A percentile compares a stretch with the other conserved stretches of the same genome.
Evolutionary conservation across 495 filamentous ascomycete species (phyloP).

Genomic region (Tirmania nivea): DNA sequence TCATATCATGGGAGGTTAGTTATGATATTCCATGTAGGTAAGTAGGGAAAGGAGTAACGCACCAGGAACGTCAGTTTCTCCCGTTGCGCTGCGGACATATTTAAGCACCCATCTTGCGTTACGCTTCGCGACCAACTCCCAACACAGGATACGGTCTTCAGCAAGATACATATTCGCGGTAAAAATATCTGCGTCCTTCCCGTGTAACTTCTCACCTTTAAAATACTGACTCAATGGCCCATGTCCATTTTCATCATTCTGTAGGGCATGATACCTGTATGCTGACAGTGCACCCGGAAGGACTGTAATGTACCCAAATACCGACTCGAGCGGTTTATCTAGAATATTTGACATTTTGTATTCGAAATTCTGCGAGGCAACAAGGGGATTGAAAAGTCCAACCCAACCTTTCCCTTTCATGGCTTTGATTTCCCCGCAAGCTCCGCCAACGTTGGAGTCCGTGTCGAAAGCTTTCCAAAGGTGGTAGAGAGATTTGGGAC

Average conservation of each 20-base stretch:
- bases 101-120: conserved; percentile 92
- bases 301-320: conserved; percentile 96
- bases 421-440: conserved; percentile 91
- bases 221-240: conserved; percentile 96
- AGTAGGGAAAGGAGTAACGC: conserved; percentile 18
- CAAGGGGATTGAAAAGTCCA: conserved; percentile 78
- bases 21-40: conserved; percentile 7
- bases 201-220: conserved; percentile 93
- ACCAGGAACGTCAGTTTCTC: conserved; percentile 95
- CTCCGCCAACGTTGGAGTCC: conserved; percentile 88
- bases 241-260: conserved; percentile 90
- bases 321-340: conserved; percentile 89
- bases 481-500: conserved; percentile 74
- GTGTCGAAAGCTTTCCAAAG: conserved; percentile 98
- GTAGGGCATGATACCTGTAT: conserved; percentile 88
- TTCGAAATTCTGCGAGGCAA: conserved; percentile 96
- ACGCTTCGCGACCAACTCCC: conserved; percentile 92
- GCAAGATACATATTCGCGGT: conserved; percentile 99
- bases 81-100: conserved; percentile 85
- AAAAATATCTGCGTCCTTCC: conserved; percentile 93
- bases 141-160: conserved; percentile 96
- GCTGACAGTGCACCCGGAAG: conserved; percentile 84
- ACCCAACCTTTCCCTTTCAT: conserved; percentile 69
- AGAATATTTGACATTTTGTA: conserved; percentile 99
- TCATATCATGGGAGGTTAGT: neutral